Evolutionary conservation across 176 grass and related monocot species (phyloP).

Genomic region (Stipa capillata): DNA sequence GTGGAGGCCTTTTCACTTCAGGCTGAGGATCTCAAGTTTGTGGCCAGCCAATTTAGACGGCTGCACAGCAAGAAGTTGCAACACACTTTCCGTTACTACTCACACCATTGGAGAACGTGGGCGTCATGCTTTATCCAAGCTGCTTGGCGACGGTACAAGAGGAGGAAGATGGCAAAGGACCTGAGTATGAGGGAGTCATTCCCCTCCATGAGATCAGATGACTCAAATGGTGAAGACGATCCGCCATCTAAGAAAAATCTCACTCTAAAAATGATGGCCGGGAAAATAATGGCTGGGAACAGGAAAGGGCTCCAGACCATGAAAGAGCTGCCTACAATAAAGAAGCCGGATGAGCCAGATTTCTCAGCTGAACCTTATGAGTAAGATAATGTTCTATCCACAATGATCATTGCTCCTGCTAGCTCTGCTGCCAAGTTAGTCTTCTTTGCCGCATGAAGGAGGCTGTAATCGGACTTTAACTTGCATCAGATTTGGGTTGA

Average conservation of each 20-base stretch:
- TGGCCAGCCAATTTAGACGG: conserved; percentile 88
- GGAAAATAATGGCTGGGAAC: conserved; percentile 24
- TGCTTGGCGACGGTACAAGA: conserved; percentile 78
- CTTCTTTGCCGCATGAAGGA: background rate
- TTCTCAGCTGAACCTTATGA: conserved; percentile 68
- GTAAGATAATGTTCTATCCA: background rate
- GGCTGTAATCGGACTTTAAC: background rate
- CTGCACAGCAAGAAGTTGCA: conserved; percentile 90
- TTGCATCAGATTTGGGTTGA: background rate
- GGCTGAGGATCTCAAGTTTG: conserved; percentile 94
- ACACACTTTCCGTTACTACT: conserved; percentile 74
- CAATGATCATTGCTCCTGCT: background rate
- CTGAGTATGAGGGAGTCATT: conserved; percentile 83
- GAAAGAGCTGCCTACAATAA: conserved; percentile 52
- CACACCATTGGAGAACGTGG: conserved; percentile 87
- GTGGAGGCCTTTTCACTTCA: conserved; percentile 81
- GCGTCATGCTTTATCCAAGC: conserved; percentile 88
- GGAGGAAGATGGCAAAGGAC: conserved; percentile 64
- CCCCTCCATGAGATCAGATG: conserved; percentile 42
- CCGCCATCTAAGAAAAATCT: conserved; percentile 29
- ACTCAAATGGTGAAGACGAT: conserved; percentile 29
- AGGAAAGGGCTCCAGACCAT: conserved; percentile 50
- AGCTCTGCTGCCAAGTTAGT: background rate
- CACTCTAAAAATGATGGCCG: conserved; percentile 10
- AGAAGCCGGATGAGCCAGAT: conserved; percentile 70